Percentiles rank a stretch among this genome's conserved stretches.
phyloP scores from a whole-genome alignment of 2,329 filamentous ascomycete species.

The Aspergillus transmontanensis region DNA sequence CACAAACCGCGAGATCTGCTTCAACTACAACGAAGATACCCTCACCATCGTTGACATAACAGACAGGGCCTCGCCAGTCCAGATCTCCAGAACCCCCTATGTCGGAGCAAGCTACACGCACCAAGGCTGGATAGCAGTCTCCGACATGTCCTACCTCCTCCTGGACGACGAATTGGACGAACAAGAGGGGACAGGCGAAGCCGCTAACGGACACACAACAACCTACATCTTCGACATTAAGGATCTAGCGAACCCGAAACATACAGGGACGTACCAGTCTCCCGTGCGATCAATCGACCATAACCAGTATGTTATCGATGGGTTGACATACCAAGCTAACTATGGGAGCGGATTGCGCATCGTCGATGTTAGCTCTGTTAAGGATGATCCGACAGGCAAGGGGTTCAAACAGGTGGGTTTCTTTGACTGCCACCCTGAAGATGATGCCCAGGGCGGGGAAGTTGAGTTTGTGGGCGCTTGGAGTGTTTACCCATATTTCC shows the following conservation, averaged over 20 bases:
- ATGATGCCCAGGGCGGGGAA: slow-evolving; percentile 16
- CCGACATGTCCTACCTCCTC: slow-evolving; percentile 20
- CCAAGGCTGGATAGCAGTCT: slow-evolving; percentile 20
- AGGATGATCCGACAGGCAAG: slow-evolving; percentile 16
- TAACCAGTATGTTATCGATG: slow-evolving; percentile 24
- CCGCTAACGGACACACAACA: slow-evolving; percentile 24
- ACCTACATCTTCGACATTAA: slow-evolving; percentile 24
- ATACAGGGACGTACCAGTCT: slow-evolving; percentile 22
- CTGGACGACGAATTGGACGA: slow-evolving; percentile 24
- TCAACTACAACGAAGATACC: slow-evolving; percentile 25
- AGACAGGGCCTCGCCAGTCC: slow-evolving; percentile 15
- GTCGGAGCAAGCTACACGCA: slow-evolving; percentile 21
- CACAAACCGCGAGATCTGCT: slow-evolving; percentile 20
- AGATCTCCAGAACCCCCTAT: slow-evolving; percentile 24
- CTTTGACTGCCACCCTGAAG: slow-evolving; percentile 22
- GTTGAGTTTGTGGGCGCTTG: slow-evolving; percentile 21
- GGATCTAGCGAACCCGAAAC: slow-evolving; percentile 16
- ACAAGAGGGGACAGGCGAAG: slow-evolving; percentile 15
- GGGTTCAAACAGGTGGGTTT: slow-evolving; percentile 19
- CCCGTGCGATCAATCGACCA: slow-evolving; percentile 23
- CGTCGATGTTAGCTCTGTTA: slow-evolving; percentile 20
- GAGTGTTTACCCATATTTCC: slow-evolving; percentile 24
- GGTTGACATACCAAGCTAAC: slow-evolving; percentile 20
- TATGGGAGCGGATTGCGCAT: slow-evolving; percentile 23
- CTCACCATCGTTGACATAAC: slow-evolving; percentile 23